Conservation (phyloP, 805 yeast species). For the Tetrapisispora taiwanensis region DNA sequence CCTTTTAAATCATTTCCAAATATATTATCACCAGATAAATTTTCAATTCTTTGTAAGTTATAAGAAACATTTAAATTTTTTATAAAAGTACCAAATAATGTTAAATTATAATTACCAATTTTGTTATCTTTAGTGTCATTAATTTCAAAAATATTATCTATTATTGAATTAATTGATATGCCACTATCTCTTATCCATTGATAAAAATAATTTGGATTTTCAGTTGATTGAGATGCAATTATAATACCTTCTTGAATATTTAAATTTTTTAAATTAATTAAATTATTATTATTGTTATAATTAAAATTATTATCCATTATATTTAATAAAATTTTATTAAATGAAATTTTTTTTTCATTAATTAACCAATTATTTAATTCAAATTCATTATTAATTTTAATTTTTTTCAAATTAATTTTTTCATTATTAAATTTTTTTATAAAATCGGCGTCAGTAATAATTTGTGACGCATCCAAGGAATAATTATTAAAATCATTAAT, state of each 20-base stretch:
- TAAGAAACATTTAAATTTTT: slow-evolving; percentile 52
- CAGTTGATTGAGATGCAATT: slow-evolving; percentile 73
- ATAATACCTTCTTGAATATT: slow-evolving; percentile 45
- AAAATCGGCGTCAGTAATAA: not conserved
- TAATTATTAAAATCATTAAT: not conserved
- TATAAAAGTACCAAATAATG: slow-evolving; percentile 34
- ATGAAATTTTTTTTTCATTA: slow-evolving; percentile 33
- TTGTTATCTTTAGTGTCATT: too few relatives aligned
- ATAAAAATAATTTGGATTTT: slow-evolving; percentile 68
- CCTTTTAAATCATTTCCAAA: slow-evolving; percentile 37
- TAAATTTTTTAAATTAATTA: not conserved
- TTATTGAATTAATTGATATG: slow-evolving; percentile 57
- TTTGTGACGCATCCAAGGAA: not conserved
- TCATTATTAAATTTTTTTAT: not conserved
- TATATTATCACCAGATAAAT: slow-evolving; percentile 49
- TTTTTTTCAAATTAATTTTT: slow-evolving; percentile 9
- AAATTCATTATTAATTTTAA: slow-evolving; percentile 12
- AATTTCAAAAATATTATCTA: slow-evolving; percentile 36
- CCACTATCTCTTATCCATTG: slow-evolving; percentile 93
- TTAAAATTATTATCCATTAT: slow-evolving; percentile 33
- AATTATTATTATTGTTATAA: not conserved
- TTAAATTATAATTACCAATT: slow-evolving; percentile 10
- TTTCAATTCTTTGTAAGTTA: slow-evolving; percentile 52
- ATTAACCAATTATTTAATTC: slow-evolving; percentile 38
- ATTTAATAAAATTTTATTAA: slow-evolving; percentile 36